These are phyloP conservation scores for Ramaria sp. DNA, from an alignment of 768 basidiomycete species.

Conservation along the genomic window DNA sequence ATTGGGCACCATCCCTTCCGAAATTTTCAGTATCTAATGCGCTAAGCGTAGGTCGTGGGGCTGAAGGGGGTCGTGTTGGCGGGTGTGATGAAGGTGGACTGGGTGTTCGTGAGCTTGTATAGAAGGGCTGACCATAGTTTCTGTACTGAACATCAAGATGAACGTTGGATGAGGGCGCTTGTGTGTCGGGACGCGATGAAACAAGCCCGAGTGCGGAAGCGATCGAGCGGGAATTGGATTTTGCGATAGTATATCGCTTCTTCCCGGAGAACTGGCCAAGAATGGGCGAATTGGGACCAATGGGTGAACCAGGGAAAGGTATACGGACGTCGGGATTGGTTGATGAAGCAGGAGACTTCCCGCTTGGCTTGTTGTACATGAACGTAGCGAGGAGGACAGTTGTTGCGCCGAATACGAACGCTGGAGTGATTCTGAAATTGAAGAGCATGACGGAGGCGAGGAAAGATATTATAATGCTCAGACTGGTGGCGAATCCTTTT, in stretches of 20 bases:
- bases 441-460: constrained; percentile 85
- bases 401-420: constrained; percentile 75
- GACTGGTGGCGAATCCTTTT: constrained; percentile 91
- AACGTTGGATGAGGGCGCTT: background rate
- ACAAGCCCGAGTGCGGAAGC: constrained; percentile 38
- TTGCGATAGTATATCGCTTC: constrained; percentile 34
- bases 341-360: background rate
- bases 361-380: constrained; percentile 72
- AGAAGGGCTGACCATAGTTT: background rate
- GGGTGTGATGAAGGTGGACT: constrained; percentile 7
- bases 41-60: background rate
- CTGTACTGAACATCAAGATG: background rate
- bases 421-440: constrained; percentile 75
- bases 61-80: constrained; percentile 7
- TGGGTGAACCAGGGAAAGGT: constrained; percentile 32
- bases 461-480: constrained; percentile 93
- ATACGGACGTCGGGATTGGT: background rate
- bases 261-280: constrained; percentile 42
- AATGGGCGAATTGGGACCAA: constrained; percentile 44
- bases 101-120: background rate
- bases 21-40: constrained; percentile 3
- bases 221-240: constrained; percentile 39
- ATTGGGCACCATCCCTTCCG: background rate
- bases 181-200: constrained; percentile 15
- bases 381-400: constrained; percentile 84